These are phyloP conservation scores for Xylariaceae sp. DNA, from an alignment of 2,329 filamentous ascomycete species.

Conservation along the genomic window DNA sequence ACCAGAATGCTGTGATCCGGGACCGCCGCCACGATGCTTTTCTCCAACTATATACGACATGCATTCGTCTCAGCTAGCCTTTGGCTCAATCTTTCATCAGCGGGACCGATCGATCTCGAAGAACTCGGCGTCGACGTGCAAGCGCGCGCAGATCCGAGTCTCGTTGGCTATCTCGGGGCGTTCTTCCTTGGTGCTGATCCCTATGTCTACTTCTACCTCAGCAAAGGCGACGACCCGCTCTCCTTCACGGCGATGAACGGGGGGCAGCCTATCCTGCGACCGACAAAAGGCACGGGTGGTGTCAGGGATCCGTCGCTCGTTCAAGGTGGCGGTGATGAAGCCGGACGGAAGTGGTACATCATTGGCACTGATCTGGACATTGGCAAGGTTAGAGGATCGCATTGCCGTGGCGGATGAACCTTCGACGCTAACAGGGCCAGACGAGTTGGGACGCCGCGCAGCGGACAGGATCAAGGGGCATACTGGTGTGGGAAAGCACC, in stretches of 20 bases:
- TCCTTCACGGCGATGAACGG: constrained; percentile 53
- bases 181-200: constrained; percentile 59
- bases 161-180: constrained; percentile 55
- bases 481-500: constrained; percentile 58
- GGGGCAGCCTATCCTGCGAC: constrained; percentile 50
- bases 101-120: constrained; percentile 28
- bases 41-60: background rate
- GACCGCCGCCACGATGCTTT: background rate
- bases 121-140: constrained; percentile 27
- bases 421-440: constrained; percentile 30
- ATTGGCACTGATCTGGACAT: constrained; percentile 59
- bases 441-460: constrained; percentile 57
- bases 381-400: constrained; percentile 38
- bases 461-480: constrained; percentile 52
- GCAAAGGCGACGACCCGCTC: constrained; percentile 53
- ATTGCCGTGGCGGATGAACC: background rate
- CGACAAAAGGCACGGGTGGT: constrained; percentile 54
- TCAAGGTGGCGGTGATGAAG: constrained; percentile 48
- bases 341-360: constrained; percentile 57
- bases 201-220: constrained; percentile 57
- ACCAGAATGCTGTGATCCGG: background rate
- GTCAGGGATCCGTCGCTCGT: constrained; percentile 57
- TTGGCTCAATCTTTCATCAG: constrained; percentile 12
- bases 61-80: constrained; percentile 13
- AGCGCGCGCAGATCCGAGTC: constrained; percentile 40